Evolutionary conservation across 2,329 filamentous ascomycete genomes (phyloP).

Genomic region (Calycina marina): DNA sequence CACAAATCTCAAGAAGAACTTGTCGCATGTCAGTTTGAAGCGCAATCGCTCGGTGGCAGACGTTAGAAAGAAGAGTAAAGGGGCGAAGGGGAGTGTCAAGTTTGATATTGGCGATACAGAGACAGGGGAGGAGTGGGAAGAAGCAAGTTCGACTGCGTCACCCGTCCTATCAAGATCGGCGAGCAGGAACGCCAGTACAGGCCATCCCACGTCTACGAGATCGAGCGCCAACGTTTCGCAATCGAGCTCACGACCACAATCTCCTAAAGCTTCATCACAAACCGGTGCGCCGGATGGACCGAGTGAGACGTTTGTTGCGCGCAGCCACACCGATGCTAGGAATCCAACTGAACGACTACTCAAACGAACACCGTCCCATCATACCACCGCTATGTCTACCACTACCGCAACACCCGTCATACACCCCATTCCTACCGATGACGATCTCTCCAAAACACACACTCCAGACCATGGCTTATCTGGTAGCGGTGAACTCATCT

Average conservation of each 20-base stretch:
- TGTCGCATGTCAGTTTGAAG: constrained; percentile 39
- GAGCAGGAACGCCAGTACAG: constrained; percentile 17
- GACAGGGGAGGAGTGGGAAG: constrained; percentile 49
- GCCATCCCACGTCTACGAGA: constrained; percentile 32
- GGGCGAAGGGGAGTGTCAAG: constrained; percentile 43
- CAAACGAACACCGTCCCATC: constrained; percentile 45
- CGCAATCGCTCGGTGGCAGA: constrained; percentile 46
- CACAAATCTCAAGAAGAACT: constrained; percentile 32
- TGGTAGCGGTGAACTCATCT: constrained; percentile 31
- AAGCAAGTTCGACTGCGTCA: constrained; percentile 48
- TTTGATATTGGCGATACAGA: constrained; percentile 44
- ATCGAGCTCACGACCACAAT: constrained; percentile 17
- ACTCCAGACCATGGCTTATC: constrained; percentile 7
- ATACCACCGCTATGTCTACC: constrained; percentile 45
- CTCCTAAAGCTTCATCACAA: constrained; percentile 4
- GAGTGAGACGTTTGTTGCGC: constrained; percentile 23
- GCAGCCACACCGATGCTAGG: constrained; percentile 39
- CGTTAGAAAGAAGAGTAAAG: constrained; percentile 33
- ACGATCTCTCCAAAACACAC: constrained; percentile 18
- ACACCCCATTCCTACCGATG: constrained; percentile 21
- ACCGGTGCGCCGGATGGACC: constrained; percentile 8
- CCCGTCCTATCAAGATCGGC: constrained; percentile 38
- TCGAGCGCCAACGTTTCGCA: constrained; percentile 22
- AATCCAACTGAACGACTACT: constrained; percentile 54
- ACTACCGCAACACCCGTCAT: constrained; percentile 30